Evolutionary conservation across 169 alveolate genomes (phyloP).

Genomic region (Babesia ovata): DNA sequence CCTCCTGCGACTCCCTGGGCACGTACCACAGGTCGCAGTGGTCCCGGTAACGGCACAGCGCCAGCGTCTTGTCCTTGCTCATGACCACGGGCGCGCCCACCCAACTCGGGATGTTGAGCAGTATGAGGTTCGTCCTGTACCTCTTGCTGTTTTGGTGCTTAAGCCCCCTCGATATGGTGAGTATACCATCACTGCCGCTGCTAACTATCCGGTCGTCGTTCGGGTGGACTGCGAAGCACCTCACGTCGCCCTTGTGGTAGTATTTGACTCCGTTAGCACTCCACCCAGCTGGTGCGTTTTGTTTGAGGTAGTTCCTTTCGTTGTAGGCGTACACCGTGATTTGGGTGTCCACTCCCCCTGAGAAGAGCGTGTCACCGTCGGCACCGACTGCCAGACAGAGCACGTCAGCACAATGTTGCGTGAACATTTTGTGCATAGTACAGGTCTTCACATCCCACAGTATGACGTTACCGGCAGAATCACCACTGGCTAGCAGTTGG

Average conservation of each 20-base stretch:
- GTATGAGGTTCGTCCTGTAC: conserved; percentile 42
- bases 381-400: conserved; percentile 47
- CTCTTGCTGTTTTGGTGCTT: conserved; percentile 41
- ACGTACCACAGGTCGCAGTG: conserved; percentile 69
- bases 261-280: conserved; percentile 55
- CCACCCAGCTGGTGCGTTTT: conserved; percentile 39
- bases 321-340: conserved; percentile 62
- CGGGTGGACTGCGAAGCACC: conserved; percentile 50
- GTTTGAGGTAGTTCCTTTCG: conserved; percentile 17
- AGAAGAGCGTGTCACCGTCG: conserved; percentile 54
- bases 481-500: conserved; percentile 55
- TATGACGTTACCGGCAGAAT: conserved; percentile 60
- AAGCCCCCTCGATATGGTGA: conserved; percentile 31
- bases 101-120: conserved; percentile 50
- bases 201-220: conserved; percentile 38
- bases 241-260: conserved; percentile 43
- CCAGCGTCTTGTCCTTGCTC: conserved; percentile 46
- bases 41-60: conserved; percentile 42
- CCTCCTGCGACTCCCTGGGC: conserved; percentile 40
- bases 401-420: conserved; percentile 62
- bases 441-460: conserved; percentile 61
- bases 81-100: conserved; percentile 38
- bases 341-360: conserved; percentile 64
- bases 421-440: conserved; percentile 54
- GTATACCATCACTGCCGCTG: conserved; percentile 55